Evolutionary conservation across 257 asterid species (phyloP), one percentile per base, ranked within the genome.

Genomic region (Misopates orontium): DNA sequence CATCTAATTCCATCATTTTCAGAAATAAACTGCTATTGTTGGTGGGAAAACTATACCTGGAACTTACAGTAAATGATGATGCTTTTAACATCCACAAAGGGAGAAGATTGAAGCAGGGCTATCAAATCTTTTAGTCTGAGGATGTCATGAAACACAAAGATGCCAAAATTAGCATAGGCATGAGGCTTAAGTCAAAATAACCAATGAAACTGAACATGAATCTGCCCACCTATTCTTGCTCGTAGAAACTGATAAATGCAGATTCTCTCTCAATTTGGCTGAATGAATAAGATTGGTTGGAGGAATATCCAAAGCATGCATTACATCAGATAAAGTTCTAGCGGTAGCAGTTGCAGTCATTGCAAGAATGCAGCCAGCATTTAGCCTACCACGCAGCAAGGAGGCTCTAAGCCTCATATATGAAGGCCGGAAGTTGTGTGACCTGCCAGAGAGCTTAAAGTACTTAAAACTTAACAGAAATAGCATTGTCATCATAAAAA

Each of bases 321-420:
- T 90, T 56, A 93, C 85, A 20, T 86, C 84, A 40, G 51, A 51
- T 83, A 93, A 81, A 28, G 97, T 82, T 83, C 63, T 86, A 61
- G 81, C 77, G 66, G 99, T 93, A 68, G 95, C 97, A 36, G 99
- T 93, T 71, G 99, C 99, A 41, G 95, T 90, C 96, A 93, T 93
- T 44, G 99, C 97, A 71, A 93, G 95, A 82, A 93, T 80, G 85
- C 96, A 84, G 42, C 87, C 91, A 47, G 95, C 95, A 70, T 78
- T 82, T 65, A 90, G 90, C 79, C 57, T 86, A 55, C 79, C 81
- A 63, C 74, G 79, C 68, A 93, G 80, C 64, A 86, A 65, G 41
- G 96, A 90, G 80, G 95, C 97, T 78, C 95, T 87, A 67, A 93
- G 84, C 87, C 99, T 91, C 99, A 90, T 93, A 71, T 90, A 93